These are phyloP conservation scores for Soucietia sequanensis DNA, from an alignment of 805 yeast genomes.

Conservation along the genomic window DNA sequence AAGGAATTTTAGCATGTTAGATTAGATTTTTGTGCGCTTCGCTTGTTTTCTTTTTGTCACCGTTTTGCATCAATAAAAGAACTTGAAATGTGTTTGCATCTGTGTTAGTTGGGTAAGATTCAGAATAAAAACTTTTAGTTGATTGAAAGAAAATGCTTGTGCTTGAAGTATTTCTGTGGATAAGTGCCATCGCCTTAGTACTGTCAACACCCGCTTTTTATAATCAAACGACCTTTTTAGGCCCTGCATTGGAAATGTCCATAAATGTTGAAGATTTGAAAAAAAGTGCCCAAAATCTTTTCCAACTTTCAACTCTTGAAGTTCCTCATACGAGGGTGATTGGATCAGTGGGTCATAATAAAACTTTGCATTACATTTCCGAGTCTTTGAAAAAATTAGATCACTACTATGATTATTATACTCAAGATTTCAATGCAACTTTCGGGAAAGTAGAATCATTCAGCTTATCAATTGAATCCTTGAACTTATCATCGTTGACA, in stretches of 20 bases:
- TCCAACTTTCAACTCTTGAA: slow-evolving; percentile 59
- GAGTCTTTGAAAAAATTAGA: slow-evolving; percentile 53
- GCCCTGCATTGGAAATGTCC: slow-evolving; percentile 64
- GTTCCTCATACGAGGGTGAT: slow-evolving; percentile 83
- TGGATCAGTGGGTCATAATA: slow-evolving; percentile 87
- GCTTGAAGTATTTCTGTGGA: too few relatives aligned
- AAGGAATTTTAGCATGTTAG: too few relatives aligned
- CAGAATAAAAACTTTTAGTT: too few relatives aligned
- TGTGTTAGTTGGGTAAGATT: too few relatives aligned
- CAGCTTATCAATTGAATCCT: slow-evolving; percentile 55
- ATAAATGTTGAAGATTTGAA: slow-evolving; percentile 59
- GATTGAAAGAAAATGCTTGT: too few relatives aligned
- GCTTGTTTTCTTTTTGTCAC: too few relatives aligned
- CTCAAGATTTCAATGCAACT: slow-evolving; percentile 74
- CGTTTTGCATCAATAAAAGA: too few relatives aligned
- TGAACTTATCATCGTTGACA: slow-evolving; percentile 44
- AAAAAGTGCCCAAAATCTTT: slow-evolving; percentile 65
- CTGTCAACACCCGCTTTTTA: too few relatives aligned
- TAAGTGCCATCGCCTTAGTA: too few relatives aligned
- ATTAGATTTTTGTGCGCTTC: too few relatives aligned
- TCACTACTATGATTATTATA: slow-evolving; percentile 57
- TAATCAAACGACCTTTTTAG: too few relatives aligned
- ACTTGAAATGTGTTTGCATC: too few relatives aligned
- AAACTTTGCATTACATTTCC: slow-evolving; percentile 70
- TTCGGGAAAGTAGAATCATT: slow-evolving; percentile 61